Conservation (phyloP, 192 early-diverging fungal species). For the Linnemannia exigua region DNA sequence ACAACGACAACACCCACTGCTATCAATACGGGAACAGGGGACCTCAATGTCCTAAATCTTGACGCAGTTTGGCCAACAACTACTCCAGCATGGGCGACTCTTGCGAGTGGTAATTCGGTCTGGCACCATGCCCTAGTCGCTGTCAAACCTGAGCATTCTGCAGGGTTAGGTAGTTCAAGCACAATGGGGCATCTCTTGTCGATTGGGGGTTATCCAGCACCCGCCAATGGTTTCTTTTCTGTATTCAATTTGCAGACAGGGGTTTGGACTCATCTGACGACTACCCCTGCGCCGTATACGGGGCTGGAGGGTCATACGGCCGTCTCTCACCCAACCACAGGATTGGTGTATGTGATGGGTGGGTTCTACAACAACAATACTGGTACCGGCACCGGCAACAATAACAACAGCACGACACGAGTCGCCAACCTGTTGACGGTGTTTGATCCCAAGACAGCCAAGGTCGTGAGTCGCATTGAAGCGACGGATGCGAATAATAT, state of each 20-base stretch:
- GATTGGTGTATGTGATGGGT: constrained; percentile 35
- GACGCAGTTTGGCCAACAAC: constrained; percentile 14
- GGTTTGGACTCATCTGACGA: neutral
- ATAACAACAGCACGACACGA: no score
- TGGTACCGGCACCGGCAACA: no score
- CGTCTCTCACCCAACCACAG: constrained; percentile 20
- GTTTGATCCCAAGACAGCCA: constrained; percentile 14
- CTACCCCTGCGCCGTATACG: neutral
- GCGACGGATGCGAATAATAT: constrained; percentile 12
- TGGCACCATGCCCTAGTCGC: constrained; percentile 29
- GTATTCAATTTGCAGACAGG: constrained; percentile 9
- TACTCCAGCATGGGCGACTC: neutral
- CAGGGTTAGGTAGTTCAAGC: constrained; percentile 1
- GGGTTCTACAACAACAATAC: constrained; percentile 14
- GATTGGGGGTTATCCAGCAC: constrained; percentile 7
- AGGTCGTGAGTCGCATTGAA: neutral
- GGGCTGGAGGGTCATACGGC: constrained; percentile 27
- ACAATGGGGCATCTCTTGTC: constrained; percentile 9
- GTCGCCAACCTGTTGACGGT: constrained; percentile 30
- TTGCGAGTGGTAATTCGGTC: constrained; percentile 4
- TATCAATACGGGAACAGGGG: neutral
- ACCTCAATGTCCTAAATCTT: constrained; percentile 14
- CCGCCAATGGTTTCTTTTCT: constrained; percentile 5
- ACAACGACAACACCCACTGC: neutral
- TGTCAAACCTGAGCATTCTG: constrained; percentile 11